Evolutionary conservation across 2,329 filamentous ascomycete genomes (phyloP).

Genomic region (Alternaria hordeiaustralica): DNA sequence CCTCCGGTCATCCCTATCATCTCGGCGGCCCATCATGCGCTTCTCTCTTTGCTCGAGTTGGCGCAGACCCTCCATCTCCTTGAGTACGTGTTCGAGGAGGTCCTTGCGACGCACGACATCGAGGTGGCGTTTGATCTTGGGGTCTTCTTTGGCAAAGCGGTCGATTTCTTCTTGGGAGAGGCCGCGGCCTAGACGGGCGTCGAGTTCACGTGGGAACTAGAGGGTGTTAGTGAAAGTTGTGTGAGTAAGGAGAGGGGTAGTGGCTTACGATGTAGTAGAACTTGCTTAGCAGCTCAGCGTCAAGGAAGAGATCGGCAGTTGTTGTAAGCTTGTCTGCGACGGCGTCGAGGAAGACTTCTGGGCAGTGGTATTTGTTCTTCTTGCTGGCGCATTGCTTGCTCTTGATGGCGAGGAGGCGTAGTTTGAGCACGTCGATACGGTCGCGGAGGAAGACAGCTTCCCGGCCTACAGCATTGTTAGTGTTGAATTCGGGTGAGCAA

Average conservation of each 20-base stretch:
- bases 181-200: slow-evolving; percentile 81
- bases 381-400: slow-evolving; percentile 84
- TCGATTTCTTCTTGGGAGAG: slow-evolving; percentile 82
- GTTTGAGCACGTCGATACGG: slow-evolving; percentile 85
- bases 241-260: not conserved
- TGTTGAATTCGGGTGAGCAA: not conserved
- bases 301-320: slow-evolving; percentile 94
- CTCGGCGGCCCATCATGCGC: slow-evolving; percentile 47
- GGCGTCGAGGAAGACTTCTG: slow-evolving; percentile 96
- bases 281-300: slow-evolving; percentile 94
- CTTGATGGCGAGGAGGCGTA: slow-evolving; percentile 86
- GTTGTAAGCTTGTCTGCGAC: slow-evolving; percentile 93
- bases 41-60: slow-evolving; percentile 80
- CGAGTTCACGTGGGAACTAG: slow-evolving; percentile 86
- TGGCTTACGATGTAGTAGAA: slow-evolving; percentile 81
- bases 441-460: slow-evolving; percentile 95
- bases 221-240: not conserved
- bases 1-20: slow-evolving; percentile 30
- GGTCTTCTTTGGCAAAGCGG: slow-evolving; percentile 89
- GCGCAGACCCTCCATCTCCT: slow-evolving; percentile 92
- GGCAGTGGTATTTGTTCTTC: slow-evolving; percentile 95
- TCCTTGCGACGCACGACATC: slow-evolving; percentile 94
- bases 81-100: slow-evolving; percentile 86
- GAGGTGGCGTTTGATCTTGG: slow-evolving; percentile 84
- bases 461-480: slow-evolving; percentile 65